phyloP scores from a whole-genome alignment of 169 alveolate species.

The Plasmodium coatneyi region DNA sequence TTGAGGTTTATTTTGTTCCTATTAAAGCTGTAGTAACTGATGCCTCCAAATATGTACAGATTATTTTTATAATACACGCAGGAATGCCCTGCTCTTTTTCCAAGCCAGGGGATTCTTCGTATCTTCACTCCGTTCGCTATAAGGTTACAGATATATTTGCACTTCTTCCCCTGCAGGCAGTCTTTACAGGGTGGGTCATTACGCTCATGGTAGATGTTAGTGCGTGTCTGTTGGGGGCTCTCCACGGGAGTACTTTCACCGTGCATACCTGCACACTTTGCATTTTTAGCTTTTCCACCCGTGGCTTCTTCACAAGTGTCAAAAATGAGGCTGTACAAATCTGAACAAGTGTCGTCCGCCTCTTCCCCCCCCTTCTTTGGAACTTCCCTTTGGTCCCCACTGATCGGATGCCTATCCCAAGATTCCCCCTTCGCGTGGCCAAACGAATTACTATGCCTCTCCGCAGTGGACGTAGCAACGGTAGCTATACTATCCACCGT shows the following conservation, averaged over 20 bases:
- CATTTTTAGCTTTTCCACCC: not conserved
- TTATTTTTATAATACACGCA: conserved; percentile 72
- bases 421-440: not conserved
- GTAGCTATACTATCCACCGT: conserved; percentile 4
- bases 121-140: conserved; percentile 26
- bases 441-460: not conserved
- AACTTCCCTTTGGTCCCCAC: not conserved
- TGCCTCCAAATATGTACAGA: conserved; percentile 71
- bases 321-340: conserved; percentile 23
- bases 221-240: not conserved
- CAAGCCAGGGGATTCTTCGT: conserved; percentile 35
- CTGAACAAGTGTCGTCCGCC: not conserved
- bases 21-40: conserved; percentile 64
- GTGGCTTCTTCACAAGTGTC: not conserved
- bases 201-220: not conserved
- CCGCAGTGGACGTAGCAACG: conserved; percentile 3
- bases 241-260: not conserved
- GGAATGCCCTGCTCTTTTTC: conserved; percentile 71
- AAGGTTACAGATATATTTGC: conserved; percentile 55
- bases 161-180: conserved; percentile 20
- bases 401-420: not conserved
- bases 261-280: not conserved
- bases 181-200: not conserved
- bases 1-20: conserved; percentile 55
- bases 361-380: not conserved